phyloP scores from a whole-genome alignment of 1,284 basidiomycete genomes.

The Vanrija pseudolonga region DNA sequence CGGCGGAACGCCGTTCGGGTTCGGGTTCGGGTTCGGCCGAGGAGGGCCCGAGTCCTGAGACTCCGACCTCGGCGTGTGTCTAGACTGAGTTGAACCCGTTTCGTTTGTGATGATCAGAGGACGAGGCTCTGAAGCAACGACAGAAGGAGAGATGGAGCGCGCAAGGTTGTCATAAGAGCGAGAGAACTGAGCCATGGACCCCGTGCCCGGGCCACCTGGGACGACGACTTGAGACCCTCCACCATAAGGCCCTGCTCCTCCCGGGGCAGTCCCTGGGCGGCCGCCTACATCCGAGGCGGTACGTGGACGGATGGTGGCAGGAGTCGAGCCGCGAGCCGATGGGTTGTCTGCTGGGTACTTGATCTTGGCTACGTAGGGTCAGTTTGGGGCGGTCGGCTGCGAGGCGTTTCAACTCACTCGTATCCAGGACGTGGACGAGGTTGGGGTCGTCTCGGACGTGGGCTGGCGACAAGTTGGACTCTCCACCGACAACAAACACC shows the following conservation, averaged over 20 bases:
- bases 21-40: conserved; percentile 30
- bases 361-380: conserved; percentile 67
- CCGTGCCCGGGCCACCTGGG: not conserved
- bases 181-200: conserved; percentile 10
- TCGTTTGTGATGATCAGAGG: conserved; percentile 22
- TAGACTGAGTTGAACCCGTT: conserved; percentile 3
- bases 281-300: conserved; percentile 16
- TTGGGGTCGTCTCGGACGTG: conserved; percentile 73
- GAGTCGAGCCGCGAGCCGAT: not conserved
- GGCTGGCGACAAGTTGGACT: conserved; percentile 56
- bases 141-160: conserved; percentile 28
- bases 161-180: conserved; percentile 32
- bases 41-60: conserved; percentile 13
- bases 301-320: conserved; percentile 4
- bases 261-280: not conserved
- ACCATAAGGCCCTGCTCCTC: conserved; percentile 5
- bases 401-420: conserved; percentile 60
- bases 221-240: not conserved
- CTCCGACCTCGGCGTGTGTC: conserved; percentile 12
- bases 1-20: conserved; percentile 53
- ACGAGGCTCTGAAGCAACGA: conserved; percentile 8
- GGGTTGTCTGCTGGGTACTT: conserved; percentile 69
- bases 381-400: not conserved
- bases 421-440: conserved; percentile 84
- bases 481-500: conserved; percentile 91